Conservation (phyloP, 2,329 filamentous ascomycete species). For the Fusarium sp. region DNA sequence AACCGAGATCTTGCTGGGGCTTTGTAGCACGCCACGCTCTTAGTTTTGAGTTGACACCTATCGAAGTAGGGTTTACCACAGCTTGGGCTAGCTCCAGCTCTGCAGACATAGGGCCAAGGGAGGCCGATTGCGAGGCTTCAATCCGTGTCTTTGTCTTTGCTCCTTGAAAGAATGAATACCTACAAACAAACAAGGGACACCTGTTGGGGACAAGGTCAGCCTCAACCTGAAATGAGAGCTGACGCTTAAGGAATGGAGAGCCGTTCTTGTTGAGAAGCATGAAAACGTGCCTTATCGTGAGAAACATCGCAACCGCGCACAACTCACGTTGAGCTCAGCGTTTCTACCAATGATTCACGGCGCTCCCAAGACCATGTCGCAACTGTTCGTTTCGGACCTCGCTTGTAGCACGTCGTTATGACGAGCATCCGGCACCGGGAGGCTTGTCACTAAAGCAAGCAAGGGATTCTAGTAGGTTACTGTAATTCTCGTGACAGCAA, state of each 20-base stretch:
- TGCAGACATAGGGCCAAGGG: slow-evolving; percentile 1
- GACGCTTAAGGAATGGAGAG: slow-evolving; percentile 1
- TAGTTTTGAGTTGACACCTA: slow-evolving; percentile 30
- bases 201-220: no score
- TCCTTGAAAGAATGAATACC: background rate
- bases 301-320: slow-evolving; percentile 4
- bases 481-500: slow-evolving; percentile 20
- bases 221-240: background rate
- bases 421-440: slow-evolving; percentile 9
- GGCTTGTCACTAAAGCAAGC: slow-evolving; percentile 12
- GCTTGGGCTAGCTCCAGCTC: background rate
- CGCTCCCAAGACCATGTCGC: slow-evolving; percentile 10
- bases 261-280: background rate
- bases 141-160: background rate
- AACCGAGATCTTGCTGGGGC: slow-evolving; percentile 35
- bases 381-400: slow-evolving; percentile 17
- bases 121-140: background rate
- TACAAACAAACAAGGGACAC: no score
- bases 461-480: slow-evolving; percentile 18
- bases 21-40: slow-evolving; percentile 34
- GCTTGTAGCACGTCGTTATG: slow-evolving; percentile 26
- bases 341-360: slow-evolving; percentile 16
- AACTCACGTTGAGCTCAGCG: background rate
- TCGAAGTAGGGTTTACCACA: slow-evolving; percentile 25
- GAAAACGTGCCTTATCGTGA: background rate